Evolutionary conservation across 495 filamentous ascomycete genomes (phyloP).

Genomic region (Daldinia bambusicola): DNA sequence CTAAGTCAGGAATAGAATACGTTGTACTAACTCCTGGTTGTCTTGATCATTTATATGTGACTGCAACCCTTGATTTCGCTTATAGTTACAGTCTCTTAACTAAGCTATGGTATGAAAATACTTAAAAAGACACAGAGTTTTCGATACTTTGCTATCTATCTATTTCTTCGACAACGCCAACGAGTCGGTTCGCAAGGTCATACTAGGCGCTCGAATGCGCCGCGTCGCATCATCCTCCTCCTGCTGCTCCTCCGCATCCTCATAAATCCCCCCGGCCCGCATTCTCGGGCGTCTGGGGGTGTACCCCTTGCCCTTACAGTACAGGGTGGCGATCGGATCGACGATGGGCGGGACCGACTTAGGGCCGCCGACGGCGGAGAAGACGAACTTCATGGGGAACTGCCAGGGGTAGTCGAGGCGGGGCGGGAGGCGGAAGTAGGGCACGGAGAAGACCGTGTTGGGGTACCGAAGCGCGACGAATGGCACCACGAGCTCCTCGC

Average conservation of each 20-base stretch:
- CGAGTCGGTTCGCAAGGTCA: neutral
- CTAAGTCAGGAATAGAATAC: neutral
- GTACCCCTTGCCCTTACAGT: constrained; percentile 30
- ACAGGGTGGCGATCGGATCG: constrained; percentile 37
- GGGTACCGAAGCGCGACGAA: constrained; percentile 42
- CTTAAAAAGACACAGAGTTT: no score
- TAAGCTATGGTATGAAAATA: no score
- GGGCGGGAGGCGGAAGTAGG: constrained; percentile 40
- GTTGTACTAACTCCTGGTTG: neutral
- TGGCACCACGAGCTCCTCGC: constrained; percentile 41
- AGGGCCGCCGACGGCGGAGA: constrained; percentile 30
- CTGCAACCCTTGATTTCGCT: no score
- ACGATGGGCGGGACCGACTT: constrained; percentile 37
- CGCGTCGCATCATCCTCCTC: neutral
- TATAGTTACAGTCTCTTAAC: no score
- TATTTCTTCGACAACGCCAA: neutral
- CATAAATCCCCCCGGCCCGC: constrained; percentile 33
- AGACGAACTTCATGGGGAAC: constrained; percentile 37
- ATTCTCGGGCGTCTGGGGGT: constrained; percentile 19
- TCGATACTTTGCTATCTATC: neutral
- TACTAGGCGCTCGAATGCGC: neutral
- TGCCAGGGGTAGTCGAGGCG: constrained; percentile 37
- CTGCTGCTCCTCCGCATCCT: neutral
- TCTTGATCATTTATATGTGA: neutral
- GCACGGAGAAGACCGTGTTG: constrained; percentile 42